Conservation (phyloP, 768 basidiomycete genomes). For the Lentinula guzmanii region DNA sequence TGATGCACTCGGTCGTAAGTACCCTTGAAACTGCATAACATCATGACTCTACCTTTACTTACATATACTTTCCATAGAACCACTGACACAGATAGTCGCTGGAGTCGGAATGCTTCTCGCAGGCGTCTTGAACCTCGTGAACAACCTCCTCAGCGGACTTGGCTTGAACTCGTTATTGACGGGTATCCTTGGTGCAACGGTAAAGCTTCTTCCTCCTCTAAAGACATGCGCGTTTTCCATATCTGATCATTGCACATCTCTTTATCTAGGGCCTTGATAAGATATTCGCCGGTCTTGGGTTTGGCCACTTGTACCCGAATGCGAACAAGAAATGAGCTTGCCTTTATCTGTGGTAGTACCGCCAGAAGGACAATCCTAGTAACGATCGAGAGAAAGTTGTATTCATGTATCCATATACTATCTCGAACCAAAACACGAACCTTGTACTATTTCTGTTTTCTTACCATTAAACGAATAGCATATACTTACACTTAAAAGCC, state of each 20-base stretch:
- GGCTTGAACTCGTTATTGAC: conserved; percentile 26
- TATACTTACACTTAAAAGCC: too few relatives aligned
- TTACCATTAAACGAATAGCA: too few relatives aligned
- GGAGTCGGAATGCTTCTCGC: conserved; percentile 30
- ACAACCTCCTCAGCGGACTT: conserved; percentile 25
- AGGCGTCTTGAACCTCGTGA: conserved; percentile 29
- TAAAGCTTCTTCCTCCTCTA: conserved; percentile 4
- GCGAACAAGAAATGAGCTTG: too few relatives aligned
- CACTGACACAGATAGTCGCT: conserved; percentile 30
- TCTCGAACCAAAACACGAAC: too few relatives aligned
- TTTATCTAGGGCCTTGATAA: conserved; percentile 24
- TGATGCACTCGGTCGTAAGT: conserved; percentile 28
- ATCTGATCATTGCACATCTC: not conserved
- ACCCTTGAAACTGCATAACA: not conserved
- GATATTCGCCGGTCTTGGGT: conserved; percentile 16
- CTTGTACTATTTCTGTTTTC: too few relatives aligned
- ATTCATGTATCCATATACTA: too few relatives aligned
- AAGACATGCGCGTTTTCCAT: too few relatives aligned
- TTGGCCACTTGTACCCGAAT: too few relatives aligned
- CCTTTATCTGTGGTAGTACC: too few relatives aligned
- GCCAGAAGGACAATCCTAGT: too few relatives aligned
- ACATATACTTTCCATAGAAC: conserved; percentile 20
- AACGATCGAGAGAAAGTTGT: too few relatives aligned
- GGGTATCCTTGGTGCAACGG: conserved; percentile 25
- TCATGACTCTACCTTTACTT: not conserved